Percentiles rank a stretch among this genome's conserved stretches.
phyloP scores from a whole-genome alignment of 225 moss, liverwort and hornwort species.

The Sphagnum tenellum region DNA sequence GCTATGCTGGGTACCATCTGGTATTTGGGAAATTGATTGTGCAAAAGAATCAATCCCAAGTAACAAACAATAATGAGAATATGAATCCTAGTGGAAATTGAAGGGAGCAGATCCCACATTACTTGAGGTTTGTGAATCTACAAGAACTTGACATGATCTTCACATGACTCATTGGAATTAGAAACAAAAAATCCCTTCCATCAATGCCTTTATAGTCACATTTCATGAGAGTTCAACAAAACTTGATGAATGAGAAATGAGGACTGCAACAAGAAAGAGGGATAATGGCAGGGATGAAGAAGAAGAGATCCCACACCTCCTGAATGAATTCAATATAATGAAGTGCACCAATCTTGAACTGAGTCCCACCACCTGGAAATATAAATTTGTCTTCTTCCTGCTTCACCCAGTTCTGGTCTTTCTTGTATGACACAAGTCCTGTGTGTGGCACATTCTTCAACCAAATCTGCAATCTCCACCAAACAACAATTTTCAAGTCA shows the following conservation, averaged over 20 bases:
- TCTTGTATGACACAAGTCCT: slow-evolving; percentile 20
- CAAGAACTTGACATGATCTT: no score
- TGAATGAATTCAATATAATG: slow-evolving; percentile 50
- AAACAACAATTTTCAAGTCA: neutral
- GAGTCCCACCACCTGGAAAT: slow-evolving; percentile 44
- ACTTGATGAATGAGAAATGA: neutral
- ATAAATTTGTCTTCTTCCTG: slow-evolving; percentile 32
- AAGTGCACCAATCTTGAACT: slow-evolving; percentile 29
- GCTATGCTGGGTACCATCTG: slow-evolving; percentile 57
- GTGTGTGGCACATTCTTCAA: slow-evolving; percentile 40
- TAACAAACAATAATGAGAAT: neutral
- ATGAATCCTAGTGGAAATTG: no score
- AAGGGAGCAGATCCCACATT: no score
- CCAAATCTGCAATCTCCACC: slow-evolving; percentile 34
- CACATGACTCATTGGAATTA: no score
- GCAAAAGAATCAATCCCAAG: neutral
- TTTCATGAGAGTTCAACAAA: neutral
- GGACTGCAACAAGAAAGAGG: neutral
- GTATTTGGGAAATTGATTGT: slow-evolving; percentile 8
- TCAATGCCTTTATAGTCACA: neutral
- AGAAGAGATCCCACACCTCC: slow-evolving; percentile 10
- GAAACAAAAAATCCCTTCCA: neutral
- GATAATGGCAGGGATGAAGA: no score
- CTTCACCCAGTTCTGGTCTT: slow-evolving; percentile 36
- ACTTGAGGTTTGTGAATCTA: no score